Conservation (phyloP, 257 asterid species). For the Primulina tabacum region DNA sequence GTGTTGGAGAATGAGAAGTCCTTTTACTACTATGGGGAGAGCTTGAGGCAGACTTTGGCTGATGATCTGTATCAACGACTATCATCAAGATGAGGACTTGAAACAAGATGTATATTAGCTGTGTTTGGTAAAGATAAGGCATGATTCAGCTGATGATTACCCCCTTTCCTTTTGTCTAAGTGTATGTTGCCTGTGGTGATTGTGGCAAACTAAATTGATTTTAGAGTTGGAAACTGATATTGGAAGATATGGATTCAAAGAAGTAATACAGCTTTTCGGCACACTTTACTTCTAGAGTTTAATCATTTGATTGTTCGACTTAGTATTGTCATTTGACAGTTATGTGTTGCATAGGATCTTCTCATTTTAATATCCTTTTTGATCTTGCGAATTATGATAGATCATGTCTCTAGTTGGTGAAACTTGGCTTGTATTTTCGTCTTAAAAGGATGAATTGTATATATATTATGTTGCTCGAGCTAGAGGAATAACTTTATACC, state of each 20-base stretch:
- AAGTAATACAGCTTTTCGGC: constrained; percentile 3
- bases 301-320: neutral
- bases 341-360: constrained; percentile 18
- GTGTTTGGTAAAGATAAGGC: constrained; percentile 31
- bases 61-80: constrained; percentile 85
- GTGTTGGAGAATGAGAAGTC: constrained; percentile 83
- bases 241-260: constrained; percentile 18
- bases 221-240: constrained; percentile 19
- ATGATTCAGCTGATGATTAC: constrained; percentile 15
- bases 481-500: neutral
- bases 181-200: constrained; percentile 12
- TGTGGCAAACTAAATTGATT: constrained; percentile 14
- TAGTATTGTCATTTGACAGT: neutral
- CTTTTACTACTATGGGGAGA: constrained; percentile 69
- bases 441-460: neutral
- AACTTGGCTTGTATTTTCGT: neutral
- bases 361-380: too few relatives aligned
- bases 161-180: constrained; percentile 17
- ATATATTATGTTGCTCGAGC: neutral
- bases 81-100: constrained; percentile 61
- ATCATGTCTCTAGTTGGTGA: neutral
- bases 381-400: neutral
- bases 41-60: constrained; percentile 75
- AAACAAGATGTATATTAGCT: constrained; percentile 4
- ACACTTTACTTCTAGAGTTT: neutral